These are phyloP conservation scores for Debaryomyces tyrocola DNA, from an alignment of 805 yeast genomes.

Conservation along the genomic window DNA sequence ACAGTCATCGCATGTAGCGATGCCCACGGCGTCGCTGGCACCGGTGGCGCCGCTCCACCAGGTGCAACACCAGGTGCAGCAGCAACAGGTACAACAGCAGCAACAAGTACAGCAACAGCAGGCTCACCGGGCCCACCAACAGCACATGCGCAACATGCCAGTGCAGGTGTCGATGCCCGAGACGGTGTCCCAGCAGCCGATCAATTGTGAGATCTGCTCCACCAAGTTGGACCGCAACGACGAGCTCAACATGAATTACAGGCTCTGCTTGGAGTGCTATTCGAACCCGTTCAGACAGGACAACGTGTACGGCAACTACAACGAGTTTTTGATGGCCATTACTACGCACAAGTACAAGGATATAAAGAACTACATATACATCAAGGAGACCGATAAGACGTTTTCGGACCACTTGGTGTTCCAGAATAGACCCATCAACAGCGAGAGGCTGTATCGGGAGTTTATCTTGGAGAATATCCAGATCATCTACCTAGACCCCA, in stretches of 20 bases:
- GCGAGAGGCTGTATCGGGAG: slow-evolving; percentile 37
- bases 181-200: slow-evolving; percentile 6
- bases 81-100: slow-evolving; percentile 1
- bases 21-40: slow-evolving; percentile 4
- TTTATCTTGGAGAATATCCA: slow-evolving; percentile 33
- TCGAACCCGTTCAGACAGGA: slow-evolving; percentile 27
- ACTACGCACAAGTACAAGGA: slow-evolving; percentile 13
- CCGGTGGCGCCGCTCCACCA: not conserved
- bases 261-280: slow-evolving; percentile 28
- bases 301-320: slow-evolving; percentile 27
- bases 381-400: slow-evolving; percentile 20
- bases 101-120: slow-evolving; percentile 16
- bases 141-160: slow-evolving; percentile 8
- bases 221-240: slow-evolving; percentile 22
- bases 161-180: slow-evolving; percentile 15
- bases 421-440: slow-evolving; percentile 18
- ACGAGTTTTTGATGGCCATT: slow-evolving; percentile 23
- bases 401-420: slow-evolving; percentile 21
- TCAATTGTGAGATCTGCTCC: slow-evolving; percentile 29
- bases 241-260: slow-evolving; percentile 23
- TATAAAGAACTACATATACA: slow-evolving; percentile 15
- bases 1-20: slow-evolving; percentile 5
- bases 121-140: slow-evolving; percentile 13
- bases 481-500: slow-evolving; percentile 39
- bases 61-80: slow-evolving; percentile 4